A percentile compares a stretch with the other conserved stretches of the same genome.
Conservation (phyloP, 345 rosid species). For the Sonneratia alba region DNA sequence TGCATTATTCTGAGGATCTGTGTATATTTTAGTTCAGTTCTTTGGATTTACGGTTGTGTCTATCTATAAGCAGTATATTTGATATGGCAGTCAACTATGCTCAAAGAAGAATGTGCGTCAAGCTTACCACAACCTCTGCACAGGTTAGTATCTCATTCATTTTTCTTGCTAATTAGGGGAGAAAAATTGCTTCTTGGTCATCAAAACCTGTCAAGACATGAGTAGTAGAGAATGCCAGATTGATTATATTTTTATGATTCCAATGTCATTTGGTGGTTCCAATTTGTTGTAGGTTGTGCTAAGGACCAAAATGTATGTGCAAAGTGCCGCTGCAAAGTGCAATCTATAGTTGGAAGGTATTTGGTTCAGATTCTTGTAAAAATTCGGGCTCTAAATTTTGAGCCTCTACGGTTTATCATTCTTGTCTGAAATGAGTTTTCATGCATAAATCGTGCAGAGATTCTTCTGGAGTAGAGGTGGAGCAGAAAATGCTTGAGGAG, state of each 20-base stretch:
- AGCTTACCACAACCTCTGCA: conserved; percentile 84
- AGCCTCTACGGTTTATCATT: not conserved
- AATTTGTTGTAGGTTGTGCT: conserved; percentile 59
- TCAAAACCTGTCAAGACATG: not conserved
- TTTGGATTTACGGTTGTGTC: not conserved
- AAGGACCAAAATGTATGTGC: conserved; percentile 89
- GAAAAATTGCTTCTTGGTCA: not conserved
- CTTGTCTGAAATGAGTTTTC: not conserved
- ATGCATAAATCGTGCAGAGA: conserved; percentile 35
- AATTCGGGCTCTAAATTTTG: not conserved
- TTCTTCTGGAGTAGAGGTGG: conserved; percentile 64
- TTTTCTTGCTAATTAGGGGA: not conserved
- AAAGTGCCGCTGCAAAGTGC: conserved; percentile 61
- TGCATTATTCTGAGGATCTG: not conserved
- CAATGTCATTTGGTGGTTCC: not conserved
- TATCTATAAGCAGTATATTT: not conserved
- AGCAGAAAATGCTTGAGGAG: conserved; percentile 76
- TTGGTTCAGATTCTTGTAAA: not conserved
- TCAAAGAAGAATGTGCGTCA: conserved; percentile 86
- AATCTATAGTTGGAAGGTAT: conserved; percentile 61
- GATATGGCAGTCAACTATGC: conserved; percentile 41
- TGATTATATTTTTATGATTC: conserved; percentile 3
- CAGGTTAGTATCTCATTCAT: conserved; percentile 39
- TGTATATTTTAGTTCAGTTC: not conserved
- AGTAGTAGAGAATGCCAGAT: not conserved